These are phyloP conservation scores for Phoma herbarum DNA, from an alignment of 2,329 filamentous ascomycete species.

Conservation along the genomic window DNA sequence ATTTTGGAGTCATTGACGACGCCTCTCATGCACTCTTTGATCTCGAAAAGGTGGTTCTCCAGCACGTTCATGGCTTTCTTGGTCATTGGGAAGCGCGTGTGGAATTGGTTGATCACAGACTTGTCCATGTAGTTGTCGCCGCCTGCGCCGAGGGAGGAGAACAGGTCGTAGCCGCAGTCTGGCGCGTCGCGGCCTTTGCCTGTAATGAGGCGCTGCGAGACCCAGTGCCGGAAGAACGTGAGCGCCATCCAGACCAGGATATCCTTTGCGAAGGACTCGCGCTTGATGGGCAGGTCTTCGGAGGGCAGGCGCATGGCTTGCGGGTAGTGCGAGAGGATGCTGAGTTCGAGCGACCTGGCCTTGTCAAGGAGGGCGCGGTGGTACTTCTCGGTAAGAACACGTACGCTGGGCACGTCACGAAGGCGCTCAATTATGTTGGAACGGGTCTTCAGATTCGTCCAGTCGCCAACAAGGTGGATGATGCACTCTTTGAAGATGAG, in stretches of 20 bases:
- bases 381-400: conserved; percentile 45
- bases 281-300: conserved; percentile 47
- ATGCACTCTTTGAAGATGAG: conserved; percentile 57
- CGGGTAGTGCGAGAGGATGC: conserved; percentile 38
- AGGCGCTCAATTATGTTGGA: conserved; percentile 25
- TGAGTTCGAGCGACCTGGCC: conserved; percentile 39
- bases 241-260: conserved; percentile 63
- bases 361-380: conserved; percentile 38
- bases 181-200: conserved; percentile 49
- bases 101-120: conserved; percentile 50
- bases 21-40: conserved; percentile 55
- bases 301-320: conserved; percentile 37
- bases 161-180: conserved; percentile 60
- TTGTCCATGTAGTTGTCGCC: conserved; percentile 57
- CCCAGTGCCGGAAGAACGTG: conserved; percentile 58
- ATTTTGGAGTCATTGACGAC: conserved; percentile 49
- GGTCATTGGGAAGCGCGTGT: conserved; percentile 55
- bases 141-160: conserved; percentile 51
- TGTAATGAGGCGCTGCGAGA: conserved; percentile 53
- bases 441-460: conserved; percentile 36
- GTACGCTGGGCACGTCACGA: conserved; percentile 31
- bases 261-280: conserved; percentile 57
- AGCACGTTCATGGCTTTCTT: conserved; percentile 55
- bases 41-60: conserved; percentile 52
- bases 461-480: conserved; percentile 56